Conservation (phyloP, 495 filamentous ascomycete genomes). For the Penicillium silybi region DNA sequence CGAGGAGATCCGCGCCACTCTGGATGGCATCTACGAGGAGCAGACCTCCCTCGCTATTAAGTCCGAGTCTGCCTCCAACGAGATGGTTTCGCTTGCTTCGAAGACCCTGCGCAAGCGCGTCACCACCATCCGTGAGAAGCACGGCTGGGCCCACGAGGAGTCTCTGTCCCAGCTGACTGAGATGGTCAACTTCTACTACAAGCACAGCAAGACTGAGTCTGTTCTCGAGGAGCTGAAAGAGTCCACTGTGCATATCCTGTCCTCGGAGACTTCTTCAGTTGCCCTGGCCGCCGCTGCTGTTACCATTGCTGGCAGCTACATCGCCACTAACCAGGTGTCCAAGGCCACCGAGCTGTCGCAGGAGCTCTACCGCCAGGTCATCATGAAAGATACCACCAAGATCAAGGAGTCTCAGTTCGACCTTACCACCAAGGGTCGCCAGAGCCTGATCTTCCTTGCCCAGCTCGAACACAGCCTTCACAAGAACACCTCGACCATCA, state of each 20-base stretch:
- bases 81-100: slow-evolving; percentile 25
- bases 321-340: slow-evolving; percentile 25
- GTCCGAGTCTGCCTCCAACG: slow-evolving; percentile 19
- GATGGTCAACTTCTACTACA: slow-evolving; percentile 29
- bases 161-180: slow-evolving; percentile 31
- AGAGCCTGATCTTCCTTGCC: slow-evolving; percentile 36
- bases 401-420: slow-evolving; percentile 19
- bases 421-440: slow-evolving; percentile 27
- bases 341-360: slow-evolving; percentile 27
- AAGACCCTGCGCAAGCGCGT: slow-evolving; percentile 27
- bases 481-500: slow-evolving; percentile 25
- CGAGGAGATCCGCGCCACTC: slow-evolving; percentile 29
- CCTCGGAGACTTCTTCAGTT: slow-evolving; percentile 27
- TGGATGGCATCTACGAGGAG: slow-evolving; percentile 36
- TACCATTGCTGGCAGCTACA: slow-evolving; percentile 32
- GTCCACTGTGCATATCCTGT: slow-evolving; percentile 28
- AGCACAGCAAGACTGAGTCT: slow-evolving; percentile 22
- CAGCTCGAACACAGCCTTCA: slow-evolving; percentile 35
- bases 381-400: slow-evolving; percentile 25
- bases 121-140: slow-evolving; percentile 19
- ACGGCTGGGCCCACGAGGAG: slow-evolving; percentile 39
- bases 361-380: slow-evolving; percentile 36
- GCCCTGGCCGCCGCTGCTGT: slow-evolving; percentile 27
- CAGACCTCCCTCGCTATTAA: slow-evolving; percentile 23
- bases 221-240: slow-evolving; percentile 29